Evolutionary conservation across 371 early-diverging fungal species (phyloP).

Genomic region (Dinochytrium kinnereticum): DNA sequence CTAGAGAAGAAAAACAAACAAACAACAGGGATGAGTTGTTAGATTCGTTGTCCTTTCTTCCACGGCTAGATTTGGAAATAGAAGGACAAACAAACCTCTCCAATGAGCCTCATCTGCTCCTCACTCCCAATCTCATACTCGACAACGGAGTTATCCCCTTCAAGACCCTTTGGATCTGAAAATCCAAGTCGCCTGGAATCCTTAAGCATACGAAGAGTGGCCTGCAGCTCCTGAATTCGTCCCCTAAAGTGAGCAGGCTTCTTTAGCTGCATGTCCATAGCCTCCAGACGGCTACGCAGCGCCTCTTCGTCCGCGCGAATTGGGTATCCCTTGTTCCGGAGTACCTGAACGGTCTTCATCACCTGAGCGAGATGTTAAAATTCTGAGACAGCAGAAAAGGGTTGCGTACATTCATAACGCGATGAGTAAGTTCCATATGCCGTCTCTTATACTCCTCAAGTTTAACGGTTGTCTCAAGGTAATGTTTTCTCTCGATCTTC

Average conservation of each 20-base stretch:
- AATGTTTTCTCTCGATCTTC: conserved; percentile 65
- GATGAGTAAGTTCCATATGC: conserved; percentile 78
- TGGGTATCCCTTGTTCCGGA: conserved; percentile 80
- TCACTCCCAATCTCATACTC: conserved; percentile 32
- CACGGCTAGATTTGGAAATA: too few species aligned
- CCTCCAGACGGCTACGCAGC: conserved; percentile 73
- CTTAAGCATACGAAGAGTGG: conserved; percentile 75
- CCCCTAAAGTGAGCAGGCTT: conserved; percentile 82
- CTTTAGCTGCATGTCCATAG: conserved; percentile 71
- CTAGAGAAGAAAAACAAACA: conserved; percentile 17
- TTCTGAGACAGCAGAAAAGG: neutral
- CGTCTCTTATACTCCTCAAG: conserved; percentile 73
- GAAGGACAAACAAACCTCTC: conserved; percentile 33
- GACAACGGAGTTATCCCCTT: conserved; percentile 13
- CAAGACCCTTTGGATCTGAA: conserved; percentile 19
- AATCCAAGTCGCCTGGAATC: conserved; percentile 53
- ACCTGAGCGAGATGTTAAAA: conserved; percentile 54
- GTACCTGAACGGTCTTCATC: conserved; percentile 78
- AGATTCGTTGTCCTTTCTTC: too few species aligned
- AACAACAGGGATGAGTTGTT: neutral
- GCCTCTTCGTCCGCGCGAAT: conserved; percentile 84
- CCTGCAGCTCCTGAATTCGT: conserved; percentile 80
- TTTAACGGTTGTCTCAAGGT: conserved; percentile 64
- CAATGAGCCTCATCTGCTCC: conserved; percentile 34
- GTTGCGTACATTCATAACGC: conserved; percentile 65